Percentiles rank a stretch among this genome's conserved stretches.
These are phyloP conservation scores for Thalassiosira delicatula DNA, from an alignment of 352 stramenopile genomes.

Conservation along the genomic window DNA sequence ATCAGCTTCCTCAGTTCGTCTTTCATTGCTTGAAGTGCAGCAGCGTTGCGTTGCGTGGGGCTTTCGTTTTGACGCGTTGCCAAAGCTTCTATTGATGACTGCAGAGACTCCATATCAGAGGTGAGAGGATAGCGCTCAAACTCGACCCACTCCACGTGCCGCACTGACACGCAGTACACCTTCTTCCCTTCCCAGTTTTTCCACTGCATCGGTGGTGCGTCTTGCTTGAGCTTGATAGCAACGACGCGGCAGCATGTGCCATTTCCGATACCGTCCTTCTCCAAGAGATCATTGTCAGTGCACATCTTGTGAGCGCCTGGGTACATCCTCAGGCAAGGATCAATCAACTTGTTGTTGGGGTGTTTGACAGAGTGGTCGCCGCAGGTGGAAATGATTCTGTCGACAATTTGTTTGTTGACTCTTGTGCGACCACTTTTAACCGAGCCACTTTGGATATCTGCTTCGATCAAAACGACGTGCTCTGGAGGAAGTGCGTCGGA, in stretches of 20 bases:
- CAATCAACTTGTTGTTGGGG: conserved; percentile 1
- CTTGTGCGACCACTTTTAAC: too few relatives aligned
- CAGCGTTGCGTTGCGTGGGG: too few relatives aligned
- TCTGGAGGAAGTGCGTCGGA: conserved; percentile 11
- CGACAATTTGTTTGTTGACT: not conserved
- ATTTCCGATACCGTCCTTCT: conserved; percentile 12
- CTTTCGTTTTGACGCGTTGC: too few relatives aligned
- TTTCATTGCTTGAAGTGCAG: too few relatives aligned
- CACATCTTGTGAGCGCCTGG: conserved; percentile 23
- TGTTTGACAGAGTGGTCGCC: conserved; percentile 1
- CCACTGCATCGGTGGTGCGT: not conserved
- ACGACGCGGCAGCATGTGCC: conserved; percentile 1
- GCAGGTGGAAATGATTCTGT: conserved; percentile 22
- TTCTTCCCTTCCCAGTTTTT: conserved; percentile 39
- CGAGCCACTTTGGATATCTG: too few relatives aligned
- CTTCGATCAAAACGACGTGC: conserved; percentile 38
- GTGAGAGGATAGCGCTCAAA: conserved; percentile 21
- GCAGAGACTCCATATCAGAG: not conserved
- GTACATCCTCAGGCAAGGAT: conserved; percentile 27
- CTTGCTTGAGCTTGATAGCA: conserved; percentile 18
- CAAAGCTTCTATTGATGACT: conserved; percentile 1
- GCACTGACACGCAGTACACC: conserved; percentile 15
- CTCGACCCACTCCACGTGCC: conserved; percentile 32
- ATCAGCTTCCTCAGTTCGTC: too few relatives aligned
- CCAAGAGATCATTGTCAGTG: conserved; percentile 3